Base-by-base conservation (phyloP, 2,329 filamentous ascomycete species). In the Byssothecium circinans region DNA sequence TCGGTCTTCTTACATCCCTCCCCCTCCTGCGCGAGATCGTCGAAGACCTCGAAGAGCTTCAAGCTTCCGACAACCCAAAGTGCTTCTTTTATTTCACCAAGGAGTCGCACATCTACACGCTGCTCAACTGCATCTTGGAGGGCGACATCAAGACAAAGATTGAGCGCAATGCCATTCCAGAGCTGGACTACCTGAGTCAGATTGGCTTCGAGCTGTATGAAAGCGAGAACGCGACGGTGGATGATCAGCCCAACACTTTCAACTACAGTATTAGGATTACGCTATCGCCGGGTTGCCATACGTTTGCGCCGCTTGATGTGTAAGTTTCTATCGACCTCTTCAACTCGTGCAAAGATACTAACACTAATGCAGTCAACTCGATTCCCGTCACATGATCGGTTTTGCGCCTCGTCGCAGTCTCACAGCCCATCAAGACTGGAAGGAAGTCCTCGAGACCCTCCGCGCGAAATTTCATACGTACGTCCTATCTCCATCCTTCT, bases 81-180 rank as follows among this genome's bases (percentile, higher is more conserved):
- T 92, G 88, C 1, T 97, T 97, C 77, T 89, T 97, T 74, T 99
- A 99, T 75, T 99, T 99, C 72, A 99, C 94, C 54, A 99, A 99
- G 72, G 94, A 99, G 73, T 96, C 90, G 0, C 94, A 99, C 70
- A 96, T 99, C 54, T 99, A 99, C 75, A 99, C 94, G 4, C 81
- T 99, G 4, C 82, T 99, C 49, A 99, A 99, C 71, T 97, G 92
- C 70, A 97, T 99, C 59, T 82, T 99, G 20, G 94, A 99, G 70
- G 94, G 95, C 51, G 95, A 94, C 23, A 89, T 99, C 56, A 88
- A 95, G 66, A 96, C 92, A 19, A 99, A 99, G 76, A 97, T 99
- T 65, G 88, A 90, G 61, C 87, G 95, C 30, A 91, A 90, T 63
- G 91, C 89, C 33, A 99, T 99, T 55, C 94, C 94, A 0, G 94